Percentiles rank a stretch among this genome's conserved stretches.
Conservation (phyloP, 352 stramenopile species). For the Phytopythium helicoides region DNA sequence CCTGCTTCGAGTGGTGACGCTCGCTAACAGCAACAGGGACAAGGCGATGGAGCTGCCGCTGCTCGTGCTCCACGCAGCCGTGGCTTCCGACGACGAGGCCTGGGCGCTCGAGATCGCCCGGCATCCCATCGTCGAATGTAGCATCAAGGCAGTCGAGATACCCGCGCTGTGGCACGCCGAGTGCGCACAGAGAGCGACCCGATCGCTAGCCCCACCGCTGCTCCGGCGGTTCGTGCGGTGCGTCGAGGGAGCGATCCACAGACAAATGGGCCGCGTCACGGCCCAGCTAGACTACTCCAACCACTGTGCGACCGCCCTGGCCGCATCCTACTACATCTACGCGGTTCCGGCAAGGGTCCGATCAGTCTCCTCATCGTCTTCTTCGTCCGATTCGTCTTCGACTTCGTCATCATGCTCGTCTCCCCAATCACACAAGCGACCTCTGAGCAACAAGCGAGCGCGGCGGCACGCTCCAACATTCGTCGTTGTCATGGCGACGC, state of each 20-base stretch:
- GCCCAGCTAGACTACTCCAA: constrained; percentile 2
- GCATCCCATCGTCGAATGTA: neutral
- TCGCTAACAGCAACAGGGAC: neutral
- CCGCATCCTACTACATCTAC: neutral
- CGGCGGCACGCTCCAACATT: neutral
- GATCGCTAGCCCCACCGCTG: neutral
- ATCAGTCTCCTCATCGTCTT: neutral
- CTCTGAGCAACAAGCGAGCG: neutral
- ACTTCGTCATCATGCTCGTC: neutral
- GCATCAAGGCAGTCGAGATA: neutral
- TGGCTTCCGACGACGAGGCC: constrained; percentile 1
- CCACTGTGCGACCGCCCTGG: neutral
- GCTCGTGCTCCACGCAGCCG: neutral
- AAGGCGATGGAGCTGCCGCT: neutral
- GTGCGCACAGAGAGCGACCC: neutral
- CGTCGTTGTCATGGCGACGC: neutral
- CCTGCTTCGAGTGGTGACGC: constrained; percentile 1
- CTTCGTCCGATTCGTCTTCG: neutral
- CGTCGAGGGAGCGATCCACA: neutral
- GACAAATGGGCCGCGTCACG: neutral
- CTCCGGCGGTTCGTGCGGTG: neutral
- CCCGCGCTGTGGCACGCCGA: neutral
- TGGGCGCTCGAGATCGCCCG: neutral
- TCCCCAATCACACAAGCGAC: neutral
- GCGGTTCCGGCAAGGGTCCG: neutral